A percentile compares a stretch with the other conserved stretches of the same genome.
phyloP scores from a whole-genome alignment of 108 stramenopile species.

The Pseudonitzschia multiseries region DNA sequence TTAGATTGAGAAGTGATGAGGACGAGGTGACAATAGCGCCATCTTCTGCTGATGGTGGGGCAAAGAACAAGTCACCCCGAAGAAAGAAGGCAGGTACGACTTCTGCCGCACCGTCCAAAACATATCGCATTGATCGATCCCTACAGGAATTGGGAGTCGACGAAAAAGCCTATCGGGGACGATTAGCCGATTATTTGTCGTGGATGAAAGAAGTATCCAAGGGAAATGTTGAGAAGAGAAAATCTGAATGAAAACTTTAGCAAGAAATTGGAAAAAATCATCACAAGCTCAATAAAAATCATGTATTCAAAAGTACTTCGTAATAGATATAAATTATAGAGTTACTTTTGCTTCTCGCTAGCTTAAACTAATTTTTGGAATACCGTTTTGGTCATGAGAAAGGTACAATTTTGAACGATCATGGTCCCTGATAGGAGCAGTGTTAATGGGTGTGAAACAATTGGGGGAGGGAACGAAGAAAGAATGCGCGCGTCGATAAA shows the following conservation, averaged over 20 bases:
- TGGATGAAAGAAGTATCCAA: neutral
- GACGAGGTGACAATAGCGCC: neutral
- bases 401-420: too few species aligned
- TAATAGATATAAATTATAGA: too few species aligned
- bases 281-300: too few species aligned
- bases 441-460: too few species aligned
- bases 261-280: too few species aligned
- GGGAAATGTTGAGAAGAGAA: too few species aligned
- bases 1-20: neutral
- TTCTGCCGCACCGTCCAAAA: neutral
- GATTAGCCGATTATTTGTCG: neutral
- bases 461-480: neutral
- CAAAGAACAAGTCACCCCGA: neutral
- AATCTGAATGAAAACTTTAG: too few species aligned
- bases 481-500: neutral
- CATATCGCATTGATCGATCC: neutral
- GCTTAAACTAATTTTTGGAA: too few species aligned
- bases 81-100: neutral
- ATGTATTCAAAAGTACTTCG: too few species aligned
- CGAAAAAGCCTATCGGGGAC: neutral
- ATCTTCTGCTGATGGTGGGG: neutral
- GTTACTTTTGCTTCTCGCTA: too few species aligned
- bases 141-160: neutral
- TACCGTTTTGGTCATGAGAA: too few species aligned
- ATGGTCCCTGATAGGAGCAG: too few species aligned